A percentile compares a stretch with the other conserved stretches of the same genome.
Evolutionary conservation across 1,284 basidiomycete species (phyloP).

Genomic region (Pseudomicrostroma phylloplanum): DNA sequence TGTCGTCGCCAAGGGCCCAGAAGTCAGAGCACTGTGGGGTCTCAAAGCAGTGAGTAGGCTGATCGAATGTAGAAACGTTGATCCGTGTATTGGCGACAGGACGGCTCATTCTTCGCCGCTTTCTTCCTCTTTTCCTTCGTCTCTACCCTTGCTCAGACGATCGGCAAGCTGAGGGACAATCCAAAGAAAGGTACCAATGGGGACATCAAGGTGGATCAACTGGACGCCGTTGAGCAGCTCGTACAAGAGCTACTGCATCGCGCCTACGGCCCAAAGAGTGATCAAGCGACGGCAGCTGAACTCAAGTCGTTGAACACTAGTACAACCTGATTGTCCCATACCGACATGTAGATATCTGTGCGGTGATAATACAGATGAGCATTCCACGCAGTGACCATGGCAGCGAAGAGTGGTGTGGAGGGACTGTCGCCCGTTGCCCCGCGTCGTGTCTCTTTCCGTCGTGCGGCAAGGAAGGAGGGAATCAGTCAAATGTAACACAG

Average conservation of each 20-base stretch:
- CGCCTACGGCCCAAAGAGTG: background rate
- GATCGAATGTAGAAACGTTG: background rate
- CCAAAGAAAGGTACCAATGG: background rate
- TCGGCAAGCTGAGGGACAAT: background rate
- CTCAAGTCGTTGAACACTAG: background rate
- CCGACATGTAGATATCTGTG: background rate
- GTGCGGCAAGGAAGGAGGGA: no score
- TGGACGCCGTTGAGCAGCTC: slow-evolving; percentile 12
- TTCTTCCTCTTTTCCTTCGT: no score
- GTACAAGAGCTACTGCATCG: slow-evolving; percentile 16
- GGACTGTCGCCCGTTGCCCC: background rate
- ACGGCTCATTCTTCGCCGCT: background rate
- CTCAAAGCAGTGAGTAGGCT: slow-evolving; percentile 32
- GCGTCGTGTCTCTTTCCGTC: background rate
- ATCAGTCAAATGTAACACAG: no score
- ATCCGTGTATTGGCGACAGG: background rate
- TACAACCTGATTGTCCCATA: background rate
- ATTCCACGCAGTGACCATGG: no score
- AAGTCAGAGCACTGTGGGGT: slow-evolving; percentile 45
- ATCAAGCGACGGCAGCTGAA: background rate
- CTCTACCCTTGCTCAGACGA: background rate
- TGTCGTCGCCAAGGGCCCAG: slow-evolving; percentile 14
- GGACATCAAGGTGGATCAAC: slow-evolving; percentile 9
- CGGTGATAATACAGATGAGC: background rate
- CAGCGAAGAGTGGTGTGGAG: background rate